phyloP scores from a whole-genome alignment of 2,329 filamentous ascomycete species.

The Zymoseptoria ardabiliae region DNA sequence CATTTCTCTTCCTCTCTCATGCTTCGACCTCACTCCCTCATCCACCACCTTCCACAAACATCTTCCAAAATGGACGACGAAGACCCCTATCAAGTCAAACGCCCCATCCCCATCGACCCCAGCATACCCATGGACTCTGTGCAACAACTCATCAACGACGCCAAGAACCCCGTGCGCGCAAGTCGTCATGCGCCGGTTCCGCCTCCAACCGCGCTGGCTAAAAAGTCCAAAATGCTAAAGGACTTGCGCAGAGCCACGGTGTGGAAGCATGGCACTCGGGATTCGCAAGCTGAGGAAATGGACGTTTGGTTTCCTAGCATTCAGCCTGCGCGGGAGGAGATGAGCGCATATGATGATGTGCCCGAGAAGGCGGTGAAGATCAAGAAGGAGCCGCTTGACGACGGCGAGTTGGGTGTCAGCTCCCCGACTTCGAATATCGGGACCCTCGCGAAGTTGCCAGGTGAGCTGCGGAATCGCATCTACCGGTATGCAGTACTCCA shows the following conservation, averaged over 20 bases:
- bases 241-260: conserved; percentile 5
- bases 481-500: conserved; percentile 17
- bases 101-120: conserved; percentile 3
- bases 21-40: neutral
- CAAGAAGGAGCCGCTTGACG: neutral
- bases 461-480: conserved; percentile 22
- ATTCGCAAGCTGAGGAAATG: conserved; percentile 12
- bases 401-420: neutral
- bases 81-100: neutral
- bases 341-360: too few relatives aligned
- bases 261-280: conserved; percentile 7
- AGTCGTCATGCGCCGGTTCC: conserved; percentile 1
- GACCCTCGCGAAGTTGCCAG: conserved; percentile 19
- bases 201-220: conserved; percentile 2
- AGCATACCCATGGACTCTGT: conserved; percentile 6
- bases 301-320: conserved; percentile 12
- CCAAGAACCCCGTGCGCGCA: neutral
- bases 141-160: conserved; percentile 3
- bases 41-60: neutral
- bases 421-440: conserved; percentile 18
- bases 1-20: neutral
- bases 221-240: conserved; percentile 9
- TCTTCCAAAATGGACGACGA: neutral
- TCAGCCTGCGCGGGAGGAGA: neutral
- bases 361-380: neutral